Percentiles rank a stretch among this genome's conserved stretches.
phyloP scores from a whole-genome alignment of 2,329 filamentous ascomycete genomes.

The Stagonosporopsis vannaccii region DNA sequence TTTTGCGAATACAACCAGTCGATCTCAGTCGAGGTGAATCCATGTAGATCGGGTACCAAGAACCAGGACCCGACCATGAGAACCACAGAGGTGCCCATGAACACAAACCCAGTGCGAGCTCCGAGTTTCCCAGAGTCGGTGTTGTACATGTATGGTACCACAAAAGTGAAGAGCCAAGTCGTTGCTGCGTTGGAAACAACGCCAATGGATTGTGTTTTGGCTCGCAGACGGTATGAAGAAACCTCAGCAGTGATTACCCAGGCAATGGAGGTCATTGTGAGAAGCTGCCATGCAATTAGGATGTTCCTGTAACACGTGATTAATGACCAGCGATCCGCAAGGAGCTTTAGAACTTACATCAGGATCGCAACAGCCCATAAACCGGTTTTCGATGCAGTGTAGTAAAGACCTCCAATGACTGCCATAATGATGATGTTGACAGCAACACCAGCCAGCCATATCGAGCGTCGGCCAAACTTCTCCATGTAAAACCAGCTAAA shows the following conservation, averaged over 20 bases:
- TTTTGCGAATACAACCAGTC: constrained; percentile 16
- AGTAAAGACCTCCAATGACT: constrained; percentile 11
- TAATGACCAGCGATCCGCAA: background rate
- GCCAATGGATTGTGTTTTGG: constrained; percentile 12
- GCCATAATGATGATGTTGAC: constrained; percentile 10
- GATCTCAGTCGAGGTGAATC: constrained; percentile 9
- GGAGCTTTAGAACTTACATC: constrained; percentile 3
- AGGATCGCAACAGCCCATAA: constrained; percentile 15
- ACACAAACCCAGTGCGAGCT: constrained; percentile 55
- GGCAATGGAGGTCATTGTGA: constrained; percentile 13
- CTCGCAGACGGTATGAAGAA: constrained; percentile 7
- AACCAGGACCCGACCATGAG: constrained; percentile 9
- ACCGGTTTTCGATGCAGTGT: background rate
- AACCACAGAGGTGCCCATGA: constrained; percentile 11
- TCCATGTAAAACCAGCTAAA: constrained; percentile 17
- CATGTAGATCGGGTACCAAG: constrained; percentile 13
- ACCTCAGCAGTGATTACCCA: constrained; percentile 15
- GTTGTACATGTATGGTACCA: constrained; percentile 53
- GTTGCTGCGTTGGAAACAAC: constrained; percentile 7
- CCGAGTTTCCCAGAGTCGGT: constrained; percentile 50
- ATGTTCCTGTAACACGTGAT: constrained; percentile 1
- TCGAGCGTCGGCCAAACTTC: constrained; percentile 16
- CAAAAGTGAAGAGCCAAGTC: constrained; percentile 28
- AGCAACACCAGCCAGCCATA: constrained; percentile 11
- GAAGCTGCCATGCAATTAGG: constrained; percentile 15